Evolutionary conservation across 306 rosid genomes (phyloP).

Genomic region (Sicyos edulis): DNA sequence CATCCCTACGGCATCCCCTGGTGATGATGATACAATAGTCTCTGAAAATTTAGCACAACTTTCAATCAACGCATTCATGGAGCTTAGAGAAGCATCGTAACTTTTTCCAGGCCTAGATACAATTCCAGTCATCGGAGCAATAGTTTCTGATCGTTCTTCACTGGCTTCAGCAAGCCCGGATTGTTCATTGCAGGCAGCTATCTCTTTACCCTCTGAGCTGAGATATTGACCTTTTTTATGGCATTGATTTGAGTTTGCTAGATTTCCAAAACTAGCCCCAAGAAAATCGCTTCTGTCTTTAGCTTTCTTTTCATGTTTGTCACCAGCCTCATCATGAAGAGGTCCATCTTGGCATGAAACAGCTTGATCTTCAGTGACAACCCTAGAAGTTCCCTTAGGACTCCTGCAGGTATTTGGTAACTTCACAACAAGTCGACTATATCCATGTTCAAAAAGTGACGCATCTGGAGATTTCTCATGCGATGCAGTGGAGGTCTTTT

Average conservation of each 20-base stretch:
- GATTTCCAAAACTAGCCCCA: conserved; percentile 38
- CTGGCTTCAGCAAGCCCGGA: conserved; percentile 36
- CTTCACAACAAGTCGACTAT: conserved; percentile 57
- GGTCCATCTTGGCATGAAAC: conserved; percentile 46
- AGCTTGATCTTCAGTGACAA: conserved; percentile 49
- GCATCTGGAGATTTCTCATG: conserved; percentile 39
- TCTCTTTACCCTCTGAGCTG: conserved; percentile 49
- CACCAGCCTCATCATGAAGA: conserved; percentile 56
- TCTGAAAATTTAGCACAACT: conserved; percentile 75
- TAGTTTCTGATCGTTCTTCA: conserved; percentile 44
- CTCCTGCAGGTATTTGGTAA: conserved; percentile 55
- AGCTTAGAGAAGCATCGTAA: conserved; percentile 61
- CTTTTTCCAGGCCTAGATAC: conserved; percentile 41
- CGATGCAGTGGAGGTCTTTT: conserved; percentile 31
- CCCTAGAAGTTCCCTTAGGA: conserved; percentile 35
- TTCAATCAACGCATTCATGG: conserved; percentile 71
- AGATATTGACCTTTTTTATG: conserved; percentile 46
- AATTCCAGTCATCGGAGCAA: conserved; percentile 43
- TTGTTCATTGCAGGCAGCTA: conserved; percentile 37
- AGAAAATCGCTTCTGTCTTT: conserved; percentile 41
- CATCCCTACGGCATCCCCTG: conserved; percentile 76
- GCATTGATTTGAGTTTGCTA: conserved; percentile 40
- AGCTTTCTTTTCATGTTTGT: conserved; percentile 41
- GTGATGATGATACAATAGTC: conserved; percentile 31
- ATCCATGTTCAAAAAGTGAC: conserved; percentile 41